Evolutionary conservation across 2,329 filamentous ascomycete species (phyloP), one percentile per base, ranked within the genome.

Genomic region (Venturiaceae sp.): DNA sequence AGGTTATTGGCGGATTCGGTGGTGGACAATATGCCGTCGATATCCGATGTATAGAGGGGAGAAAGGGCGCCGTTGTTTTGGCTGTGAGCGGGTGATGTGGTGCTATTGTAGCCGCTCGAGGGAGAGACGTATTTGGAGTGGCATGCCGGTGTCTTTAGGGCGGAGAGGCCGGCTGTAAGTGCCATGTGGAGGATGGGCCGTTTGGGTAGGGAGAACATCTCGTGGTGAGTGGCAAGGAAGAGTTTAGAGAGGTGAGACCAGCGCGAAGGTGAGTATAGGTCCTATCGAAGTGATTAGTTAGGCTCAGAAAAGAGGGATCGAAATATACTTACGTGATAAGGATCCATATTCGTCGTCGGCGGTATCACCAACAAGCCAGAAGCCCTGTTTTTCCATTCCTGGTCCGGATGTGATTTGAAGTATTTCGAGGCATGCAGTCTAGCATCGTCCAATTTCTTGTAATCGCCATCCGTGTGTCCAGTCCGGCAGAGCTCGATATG

Each of bases 61-160:
- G 55, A 47, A 9, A 56, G 36, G 2, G 53, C 53, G 8, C 53
- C 53, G 19, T 28, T 56, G 34, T 44, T 39, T n/a, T 34, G 52
- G 19, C 19, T 37, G 32, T 53, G 52, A 34, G 32, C 30, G 65
- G 7, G 67, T 66, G 7, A 53, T 26, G 67, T 65, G 54, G 71
- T 68, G 14, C 16, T 34, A 33, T 58, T 47, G 23, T 52, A 34
- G 46, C 58, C 58, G 23, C 77, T 77, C 14, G 75, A 80, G 9
- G 81, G 80, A 1, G 82, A 80, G 4, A 82, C 76, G 64, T 80
- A 80, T 23, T 78, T 75, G 1, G 87, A 87, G 74, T 97, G 92
- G 70, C 94, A 99, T 16, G 90, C 86, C 0, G 94, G 94, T 0
- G 94, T 97, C 73, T 99, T 99, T 64, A 99, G 85, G 1, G 94